Base-by-base conservation (phyloP, 2,329 filamentous ascomycete genomes). In the Monosporascus ibericus region DNA sequence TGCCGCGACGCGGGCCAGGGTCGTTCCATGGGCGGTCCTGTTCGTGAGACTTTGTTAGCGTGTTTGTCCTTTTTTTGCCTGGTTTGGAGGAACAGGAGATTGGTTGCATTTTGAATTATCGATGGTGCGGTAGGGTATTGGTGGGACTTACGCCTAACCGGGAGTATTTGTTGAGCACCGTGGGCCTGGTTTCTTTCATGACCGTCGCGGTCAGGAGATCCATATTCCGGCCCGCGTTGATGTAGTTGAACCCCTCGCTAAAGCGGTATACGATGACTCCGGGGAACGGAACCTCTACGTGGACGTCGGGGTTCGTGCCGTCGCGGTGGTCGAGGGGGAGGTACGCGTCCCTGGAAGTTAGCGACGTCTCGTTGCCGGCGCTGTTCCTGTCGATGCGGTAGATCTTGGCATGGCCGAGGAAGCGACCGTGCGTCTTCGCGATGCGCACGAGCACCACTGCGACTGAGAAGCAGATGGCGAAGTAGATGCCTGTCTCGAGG, bases 401-500 rank as follows among this genome's bases (percentile, higher is more conserved):
- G 22, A 90, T 78, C 54, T 85, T 86, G 48, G 92, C 87, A 51
- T 82, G 80, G 30, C 91, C 91, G 2, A 95, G 77, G 72, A 95
- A 89, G 36, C 85, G 81, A 15, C 91, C 91, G 38, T 80, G 81
- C 3, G 88, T 87, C 67, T 91, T 90, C 63, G 91, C 83, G 36
- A 91, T 76, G 40, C 90, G 86, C 78, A 87, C 91, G 7, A 95
- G 71, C 36, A 94, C 75, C 2, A 95, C 70, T 1, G 81, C 88
- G 22, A 81, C 78, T 0, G 89, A 92, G 3, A 85, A 71, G 55
- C 74, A 75, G 47, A 95, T 85, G 0, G 90, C 92, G 40, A 85
- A 84, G 72, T 96, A 96, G 60, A 96, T 88, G 22, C 90, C 90
- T 60, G 88, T 85, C 66, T 95, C 91, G 55, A 96, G 95, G 44